These are phyloP conservation scores for Globisporangium abappressorium DNA, from an alignment of 352 stramenopile species.

Conservation along the genomic window DNA sequence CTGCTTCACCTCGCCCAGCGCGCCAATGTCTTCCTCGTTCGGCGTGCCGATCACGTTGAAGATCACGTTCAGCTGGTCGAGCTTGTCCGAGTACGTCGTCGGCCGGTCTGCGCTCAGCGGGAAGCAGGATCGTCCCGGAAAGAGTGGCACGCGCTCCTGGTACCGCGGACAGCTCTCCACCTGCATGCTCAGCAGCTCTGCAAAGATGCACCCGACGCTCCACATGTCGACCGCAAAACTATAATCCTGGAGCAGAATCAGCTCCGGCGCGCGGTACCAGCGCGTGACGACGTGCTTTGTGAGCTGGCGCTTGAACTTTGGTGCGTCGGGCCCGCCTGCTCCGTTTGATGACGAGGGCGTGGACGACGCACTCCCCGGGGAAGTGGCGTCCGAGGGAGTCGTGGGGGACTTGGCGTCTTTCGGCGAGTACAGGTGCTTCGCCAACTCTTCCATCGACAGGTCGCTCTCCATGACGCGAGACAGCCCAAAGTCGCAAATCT, in stretches of 20 bases:
- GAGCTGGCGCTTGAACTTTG: slow-evolving; percentile 88
- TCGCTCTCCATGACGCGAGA: slow-evolving; percentile 80
- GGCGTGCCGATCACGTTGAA: slow-evolving; percentile 96
- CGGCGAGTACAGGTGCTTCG: slow-evolving; percentile 74
- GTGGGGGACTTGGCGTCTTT: slow-evolving; percentile 79
- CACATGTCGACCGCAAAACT: slow-evolving; percentile 98
- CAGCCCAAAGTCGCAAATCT: slow-evolving; percentile 85
- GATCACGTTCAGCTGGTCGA: slow-evolving; percentile 94
- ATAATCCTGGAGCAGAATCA: slow-evolving; percentile 97
- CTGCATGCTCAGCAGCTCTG: slow-evolving; percentile 86
- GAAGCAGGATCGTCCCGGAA: slow-evolving; percentile 84
- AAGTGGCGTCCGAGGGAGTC: slow-evolving; percentile 57
- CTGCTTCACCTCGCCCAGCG: slow-evolving; percentile 79
- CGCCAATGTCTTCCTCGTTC: slow-evolving; percentile 84
- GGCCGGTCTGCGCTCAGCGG: slow-evolving; percentile 78
- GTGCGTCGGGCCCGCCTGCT: slow-evolving; percentile 29
- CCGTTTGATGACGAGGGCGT: slow-evolving; percentile 49
- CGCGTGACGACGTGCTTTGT: slow-evolving; percentile 98
- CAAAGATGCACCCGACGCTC: slow-evolving; percentile 96
- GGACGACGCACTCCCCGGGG: slow-evolving; percentile 58
- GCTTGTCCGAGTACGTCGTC: slow-evolving; percentile 84
- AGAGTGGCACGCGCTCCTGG: slow-evolving; percentile 81
- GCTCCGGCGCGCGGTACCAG: slow-evolving; percentile 97
- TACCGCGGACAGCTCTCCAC: slow-evolving; percentile 83
- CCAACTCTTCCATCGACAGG: slow-evolving; percentile 72